These are phyloP conservation scores for Colletotrichum tofieldiae DNA, from an alignment of 2,329 filamentous ascomycete species.

Conservation along the genomic window DNA sequence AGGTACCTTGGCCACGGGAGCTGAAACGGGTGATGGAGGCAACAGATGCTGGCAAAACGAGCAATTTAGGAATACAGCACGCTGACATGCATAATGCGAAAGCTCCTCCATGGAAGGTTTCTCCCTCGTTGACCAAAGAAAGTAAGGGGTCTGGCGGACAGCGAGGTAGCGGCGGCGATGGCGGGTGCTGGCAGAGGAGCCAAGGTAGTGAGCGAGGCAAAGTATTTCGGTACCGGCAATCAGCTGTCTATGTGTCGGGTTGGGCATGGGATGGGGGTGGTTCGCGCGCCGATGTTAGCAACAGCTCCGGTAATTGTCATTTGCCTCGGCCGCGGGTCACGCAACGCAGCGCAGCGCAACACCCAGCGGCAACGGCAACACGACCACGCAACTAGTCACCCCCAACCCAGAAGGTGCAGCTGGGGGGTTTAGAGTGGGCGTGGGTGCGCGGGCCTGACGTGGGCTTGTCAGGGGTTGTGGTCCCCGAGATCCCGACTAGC, in stretches of 20 bases:
- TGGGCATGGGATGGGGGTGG: background rate
- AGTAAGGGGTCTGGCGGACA: constrained; percentile 13
- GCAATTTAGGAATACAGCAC: constrained; percentile 30
- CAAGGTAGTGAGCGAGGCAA: constrained; percentile 11
- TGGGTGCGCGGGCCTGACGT: constrained; percentile 34
- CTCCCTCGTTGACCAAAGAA: constrained; percentile 27
- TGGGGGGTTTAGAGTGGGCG: constrained; percentile 20
- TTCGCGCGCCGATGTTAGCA: constrained; percentile 33
- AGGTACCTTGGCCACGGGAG: constrained; percentile 26
- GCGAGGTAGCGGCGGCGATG: constrained; percentile 21
- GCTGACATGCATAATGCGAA: constrained; percentile 40
- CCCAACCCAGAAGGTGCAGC: constrained; percentile 18
- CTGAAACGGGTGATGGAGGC: constrained; percentile 13
- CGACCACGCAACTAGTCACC: constrained; percentile 6
- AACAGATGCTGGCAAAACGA: constrained; percentile 32
- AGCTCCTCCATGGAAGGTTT: constrained; percentile 37
- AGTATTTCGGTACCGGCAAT: constrained; percentile 33
- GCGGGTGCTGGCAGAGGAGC: constrained; percentile 28
- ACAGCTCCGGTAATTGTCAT: constrained; percentile 29
- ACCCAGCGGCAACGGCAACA: constrained; percentile 15
- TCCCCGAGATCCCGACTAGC: constrained; percentile 40
- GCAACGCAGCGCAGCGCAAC: constrained; percentile 27
- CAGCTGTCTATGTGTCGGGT: constrained; percentile 25
- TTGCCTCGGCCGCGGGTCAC: constrained; percentile 41
- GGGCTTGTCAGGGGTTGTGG: constrained; percentile 40